Percentiles rank a stretch among this genome's conserved stretches.
phyloP scores from a whole-genome alignment of 345 rosid genomes.

The Salix udensis region DNA sequence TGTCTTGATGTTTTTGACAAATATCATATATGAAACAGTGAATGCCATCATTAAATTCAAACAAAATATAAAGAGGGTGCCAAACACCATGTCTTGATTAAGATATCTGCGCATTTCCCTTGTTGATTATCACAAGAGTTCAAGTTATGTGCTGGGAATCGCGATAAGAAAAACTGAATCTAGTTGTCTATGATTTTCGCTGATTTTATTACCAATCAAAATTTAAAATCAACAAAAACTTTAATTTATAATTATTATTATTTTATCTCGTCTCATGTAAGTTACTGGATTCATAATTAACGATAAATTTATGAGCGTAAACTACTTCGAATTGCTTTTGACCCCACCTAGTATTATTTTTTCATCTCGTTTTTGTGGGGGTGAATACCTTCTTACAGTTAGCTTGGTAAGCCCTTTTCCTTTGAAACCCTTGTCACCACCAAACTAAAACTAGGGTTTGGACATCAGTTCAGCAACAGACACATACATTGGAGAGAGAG shows the following conservation, averaged over 20 bases:
- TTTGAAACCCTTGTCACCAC: not conserved
- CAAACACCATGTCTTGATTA: no score
- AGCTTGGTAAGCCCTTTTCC: not conserved
- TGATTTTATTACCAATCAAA: no score
- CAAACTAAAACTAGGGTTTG: not conserved
- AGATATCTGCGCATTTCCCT: no score
- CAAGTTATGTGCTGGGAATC: no score
- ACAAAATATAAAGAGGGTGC: not conserved
- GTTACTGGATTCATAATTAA: not conserved
- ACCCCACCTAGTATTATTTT: not conserved
- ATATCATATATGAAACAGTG: not conserved
- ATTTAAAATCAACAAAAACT: no score
- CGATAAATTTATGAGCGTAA: not conserved
- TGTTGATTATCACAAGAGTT: no score
- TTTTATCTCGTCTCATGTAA: no score
- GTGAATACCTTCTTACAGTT: not conserved
- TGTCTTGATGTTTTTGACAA: not conserved
- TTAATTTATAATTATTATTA: no score
- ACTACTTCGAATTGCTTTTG: not conserved
- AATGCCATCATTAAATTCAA: not conserved
- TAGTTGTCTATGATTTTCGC: no score
- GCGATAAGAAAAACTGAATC: no score
- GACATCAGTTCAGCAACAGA: not conserved
- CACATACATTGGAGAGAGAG: not conserved
- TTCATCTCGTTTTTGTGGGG: not conserved